Conservation (phyloP, 2,329 filamentous ascomycete species). For the Apiospora malaysiana region DNA sequence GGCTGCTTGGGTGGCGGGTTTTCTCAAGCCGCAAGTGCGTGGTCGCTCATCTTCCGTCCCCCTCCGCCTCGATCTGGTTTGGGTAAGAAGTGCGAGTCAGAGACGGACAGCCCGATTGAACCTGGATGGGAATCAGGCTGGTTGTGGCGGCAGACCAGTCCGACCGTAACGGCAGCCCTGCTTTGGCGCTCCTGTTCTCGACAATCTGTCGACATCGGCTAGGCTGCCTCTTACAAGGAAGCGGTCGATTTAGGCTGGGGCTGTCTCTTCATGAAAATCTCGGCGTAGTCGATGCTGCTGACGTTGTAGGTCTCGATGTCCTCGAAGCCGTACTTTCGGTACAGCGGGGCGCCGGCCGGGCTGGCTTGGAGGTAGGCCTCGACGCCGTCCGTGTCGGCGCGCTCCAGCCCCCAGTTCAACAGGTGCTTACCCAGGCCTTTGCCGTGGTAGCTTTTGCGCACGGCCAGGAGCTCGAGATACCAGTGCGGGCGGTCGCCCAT, state of each 20-base stretch:
- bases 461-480: slow-evolving; percentile 55
- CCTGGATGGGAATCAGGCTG: not conserved
- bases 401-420: slow-evolving; percentile 53
- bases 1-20: not conserved
- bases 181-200: too few relatives aligned
- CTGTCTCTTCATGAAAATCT: slow-evolving; percentile 15
- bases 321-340: slow-evolving; percentile 55
- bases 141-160: too few relatives aligned
- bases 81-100: not conserved
- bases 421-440: slow-evolving; percentile 51
- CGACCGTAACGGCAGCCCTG: too few relatives aligned
- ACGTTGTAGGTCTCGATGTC: slow-evolving; percentile 4
- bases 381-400: slow-evolving; percentile 50
- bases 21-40: not conserved
- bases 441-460: slow-evolving; percentile 49
- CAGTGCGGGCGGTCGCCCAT: slow-evolving; percentile 52
- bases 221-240: not conserved
- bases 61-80: too few relatives aligned
- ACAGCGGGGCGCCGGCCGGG: slow-evolving; percentile 51
- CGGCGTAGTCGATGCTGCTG: not conserved
- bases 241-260: not conserved
- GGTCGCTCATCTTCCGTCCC: not conserved
- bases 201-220: not conserved
- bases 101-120: not conserved
- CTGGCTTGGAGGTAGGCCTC: slow-evolving; percentile 59